Base-by-base conservation (phyloP, 1,284 basidiomycete species). In the Stygiomarasmius scandens region DNA sequence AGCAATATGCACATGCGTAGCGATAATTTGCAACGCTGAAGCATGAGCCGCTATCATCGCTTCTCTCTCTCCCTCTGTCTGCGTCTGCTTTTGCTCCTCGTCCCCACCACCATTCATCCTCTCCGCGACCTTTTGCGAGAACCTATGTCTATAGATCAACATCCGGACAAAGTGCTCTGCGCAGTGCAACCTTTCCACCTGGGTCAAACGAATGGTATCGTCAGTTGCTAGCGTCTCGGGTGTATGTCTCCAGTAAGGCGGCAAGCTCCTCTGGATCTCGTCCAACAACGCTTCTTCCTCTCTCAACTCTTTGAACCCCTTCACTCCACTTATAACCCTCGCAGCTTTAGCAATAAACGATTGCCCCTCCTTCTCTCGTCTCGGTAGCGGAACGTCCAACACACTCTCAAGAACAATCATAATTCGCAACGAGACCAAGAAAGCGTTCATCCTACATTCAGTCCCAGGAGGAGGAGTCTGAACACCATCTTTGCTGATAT, bases 191-290 rank as follows among this genome's bases (percentile, higher is more conserved):
- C 93, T 80, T 64, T 92, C 90, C 0, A 92, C 88, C 73, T 95
- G 93, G 1, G 93, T 95, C 57, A 95, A 80, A 16, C 93, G 82
- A 58, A 95, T 88, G 4, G 92, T 92, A 73, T 96, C 93, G 20
- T 89, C 86, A 66, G 87, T 90, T n/a, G 84, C 84, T 64, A 93
- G 77, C 16, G 92, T 93, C 64, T 94, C 93, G 0, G 85, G 76
- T 4, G 86, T 84, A 68, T 93, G 92, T 2, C 83, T 78, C 90
- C 92, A 95, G 68, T 87, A 88, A 24, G 84, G 71, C 0, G 92
- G 90, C 41, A 94, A 79, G 47, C 83, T 82, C 48, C 77, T 74
- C 55, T 84, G 83, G 66, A 94, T 88, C 65, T 93, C 92, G 61
- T 94, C 91, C 62, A 95, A 72, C 44, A 95, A 71, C 19, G 76